A percentile compares a stretch with the other conserved stretches of the same genome.
Conservation (phyloP, 306 rosid species). For the Pueraria montana region DNA sequence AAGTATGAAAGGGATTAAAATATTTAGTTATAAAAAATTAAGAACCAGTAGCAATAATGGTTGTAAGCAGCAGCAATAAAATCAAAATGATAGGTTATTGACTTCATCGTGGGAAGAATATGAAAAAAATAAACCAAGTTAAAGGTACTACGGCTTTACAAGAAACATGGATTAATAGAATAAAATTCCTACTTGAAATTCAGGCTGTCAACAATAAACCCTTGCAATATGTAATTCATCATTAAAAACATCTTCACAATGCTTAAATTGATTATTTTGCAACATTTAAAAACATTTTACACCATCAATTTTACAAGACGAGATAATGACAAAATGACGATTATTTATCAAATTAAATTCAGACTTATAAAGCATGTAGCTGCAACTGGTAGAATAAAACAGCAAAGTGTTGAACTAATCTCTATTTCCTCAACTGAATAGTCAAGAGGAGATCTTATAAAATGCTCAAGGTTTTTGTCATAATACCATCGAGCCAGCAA, state of each 20-base stretch:
- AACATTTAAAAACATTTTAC: neutral
- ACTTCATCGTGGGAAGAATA: constrained; percentile 18
- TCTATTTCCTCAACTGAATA: constrained; percentile 6
- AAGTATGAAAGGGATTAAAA: neutral
- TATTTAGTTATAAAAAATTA: neutral
- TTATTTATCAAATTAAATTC: constrained; percentile 25
- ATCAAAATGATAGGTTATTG: constrained; percentile 28
- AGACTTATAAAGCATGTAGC: constrained; percentile 28
- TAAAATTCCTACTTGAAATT: neutral
- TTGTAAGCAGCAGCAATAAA: neutral
- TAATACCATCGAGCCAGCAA: constrained; percentile 6
- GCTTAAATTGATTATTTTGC: neutral
- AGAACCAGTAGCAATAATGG: constrained; percentile 11
- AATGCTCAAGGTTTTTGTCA: constrained; percentile 14
- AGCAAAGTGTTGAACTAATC: constrained; percentile 18
- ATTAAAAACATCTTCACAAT: constrained; percentile 12
- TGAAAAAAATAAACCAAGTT: constrained; percentile 3
- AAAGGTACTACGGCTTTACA: neutral
- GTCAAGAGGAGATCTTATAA: constrained; percentile 22
- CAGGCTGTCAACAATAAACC: neutral
- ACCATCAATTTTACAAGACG: constrained; percentile 6
- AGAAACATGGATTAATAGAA: constrained; percentile 17
- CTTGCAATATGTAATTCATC: neutral
- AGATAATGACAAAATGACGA: neutral
- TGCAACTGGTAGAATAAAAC: neutral